Evolutionary conservation across 805 yeast species (phyloP), one percentile per base, ranked within the genome.

Genomic region (Yarrowia deformans): DNA sequence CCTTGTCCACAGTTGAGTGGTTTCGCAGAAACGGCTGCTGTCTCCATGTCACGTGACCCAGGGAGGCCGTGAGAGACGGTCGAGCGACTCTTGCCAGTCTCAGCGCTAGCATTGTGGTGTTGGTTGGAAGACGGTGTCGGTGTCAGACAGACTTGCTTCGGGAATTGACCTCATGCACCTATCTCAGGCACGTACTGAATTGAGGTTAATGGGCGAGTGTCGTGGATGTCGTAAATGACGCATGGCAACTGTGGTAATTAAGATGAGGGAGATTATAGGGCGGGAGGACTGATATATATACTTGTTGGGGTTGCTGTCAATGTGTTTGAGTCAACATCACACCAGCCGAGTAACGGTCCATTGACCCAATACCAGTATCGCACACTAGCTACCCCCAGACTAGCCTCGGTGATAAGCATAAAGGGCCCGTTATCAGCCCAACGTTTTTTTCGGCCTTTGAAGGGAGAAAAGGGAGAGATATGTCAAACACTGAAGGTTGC

Each of bases 101-200:
- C 37, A 56, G 18, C 23, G 63, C 63, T 29, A 56, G 48, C 63
- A 56, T 56, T 13, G 29, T 45, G 49, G 8, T 19, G 35, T 23
- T 39, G 29, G 29, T 23, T 23, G 29, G n/a, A n/a, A n/a, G n/a
- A 23, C 29, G 2, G 29, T 23, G 29, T 23, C 29, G 29, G 29
- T 8, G 34, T 23, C 35, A 32, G 19, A 2, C 18, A 13, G 16
- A 4, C 45, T 40, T 40, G 23, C 23, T 40, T n/a, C 46, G 46
- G 46, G 23, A 43, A 43, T 18, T 43, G 45, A 42, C n/a, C 9
- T 3, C 1, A 13, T 5, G 45, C 14, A 9, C 37, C 37, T 48
- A 48, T 35, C 63, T 56, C 63, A 56, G 63, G 63, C 63, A 23
- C 23, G 63, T 40, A 42, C 48, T 56, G 63, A 6, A 8, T 55